Evolutionary conservation across 2,329 filamentous ascomycete genomes (phyloP).

Genomic region (Nothophaeocryptopus gaeumannii): DNA sequence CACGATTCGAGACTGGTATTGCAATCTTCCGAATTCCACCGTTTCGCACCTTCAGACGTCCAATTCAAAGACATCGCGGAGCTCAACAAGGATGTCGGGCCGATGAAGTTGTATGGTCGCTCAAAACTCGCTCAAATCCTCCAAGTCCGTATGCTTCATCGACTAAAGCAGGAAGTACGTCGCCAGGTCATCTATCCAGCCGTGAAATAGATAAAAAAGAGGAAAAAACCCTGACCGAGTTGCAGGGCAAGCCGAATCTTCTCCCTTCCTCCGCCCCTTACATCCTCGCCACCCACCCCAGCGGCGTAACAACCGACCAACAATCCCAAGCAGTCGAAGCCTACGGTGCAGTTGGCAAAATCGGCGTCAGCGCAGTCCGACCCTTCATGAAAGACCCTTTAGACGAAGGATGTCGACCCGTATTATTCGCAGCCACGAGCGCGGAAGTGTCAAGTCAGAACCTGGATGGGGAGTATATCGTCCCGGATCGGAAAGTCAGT

Average conservation of each 20-base stretch:
- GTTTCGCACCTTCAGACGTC: slow-evolving; percentile 37
- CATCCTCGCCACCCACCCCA: slow-evolving; percentile 52
- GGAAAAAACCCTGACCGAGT: too few species aligned
- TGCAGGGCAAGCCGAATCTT: slow-evolving; percentile 37
- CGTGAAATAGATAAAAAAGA: too few species aligned
- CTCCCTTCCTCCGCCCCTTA: slow-evolving; percentile 35
- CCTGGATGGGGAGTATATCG: slow-evolving; percentile 49
- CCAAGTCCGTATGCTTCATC: slow-evolving; percentile 43
- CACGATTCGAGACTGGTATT: slow-evolving; percentile 49
- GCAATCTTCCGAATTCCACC: slow-evolving; percentile 52
- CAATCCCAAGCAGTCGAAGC: slow-evolving; percentile 50
- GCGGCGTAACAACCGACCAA: slow-evolving; percentile 49
- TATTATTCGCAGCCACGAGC: slow-evolving; percentile 49
- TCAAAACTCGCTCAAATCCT: slow-evolving; percentile 52
- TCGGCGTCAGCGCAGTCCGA: slow-evolving; percentile 43
- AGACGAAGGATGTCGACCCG: slow-evolving; percentile 47
- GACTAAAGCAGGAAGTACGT: slow-evolving; percentile 33
- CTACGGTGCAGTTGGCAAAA: slow-evolving; percentile 48
- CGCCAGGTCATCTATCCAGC: too few species aligned
- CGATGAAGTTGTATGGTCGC: slow-evolving; percentile 49
- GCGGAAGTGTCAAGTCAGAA: slow-evolving; percentile 43
- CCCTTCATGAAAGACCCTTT: slow-evolving; percentile 53
- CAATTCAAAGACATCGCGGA: slow-evolving; percentile 47
- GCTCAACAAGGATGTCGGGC: slow-evolving; percentile 50
- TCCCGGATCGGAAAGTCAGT: slow-evolving; percentile 50